phyloP scores from a whole-genome alignment of 768 basidiomycete species.

The Macrocybe gigantea region DNA sequence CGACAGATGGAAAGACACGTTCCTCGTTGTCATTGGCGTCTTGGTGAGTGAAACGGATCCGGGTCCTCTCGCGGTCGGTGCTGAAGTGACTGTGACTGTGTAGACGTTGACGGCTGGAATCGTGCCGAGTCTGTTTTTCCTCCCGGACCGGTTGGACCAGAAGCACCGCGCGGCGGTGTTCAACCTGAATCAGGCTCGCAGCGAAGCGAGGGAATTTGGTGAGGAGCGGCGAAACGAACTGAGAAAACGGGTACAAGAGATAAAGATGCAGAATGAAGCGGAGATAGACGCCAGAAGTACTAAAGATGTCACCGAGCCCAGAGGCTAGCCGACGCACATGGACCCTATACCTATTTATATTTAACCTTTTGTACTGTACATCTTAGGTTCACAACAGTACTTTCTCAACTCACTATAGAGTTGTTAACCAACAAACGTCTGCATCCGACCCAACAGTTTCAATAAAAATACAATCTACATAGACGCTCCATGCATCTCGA shows the following conservation, averaged over 20 bases:
- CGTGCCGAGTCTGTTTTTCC: slow-evolving; percentile 33
- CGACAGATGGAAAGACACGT: slow-evolving; percentile 45
- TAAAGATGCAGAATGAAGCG: slow-evolving; percentile 10
- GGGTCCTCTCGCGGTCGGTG: neutral
- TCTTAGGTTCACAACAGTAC: too few relatives aligned
- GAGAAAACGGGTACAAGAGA: slow-evolving; percentile 39
- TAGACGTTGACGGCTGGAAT: slow-evolving; percentile 42
- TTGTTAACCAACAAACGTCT: too few relatives aligned
- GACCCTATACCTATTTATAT: too few relatives aligned
- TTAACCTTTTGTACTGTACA: too few relatives aligned
- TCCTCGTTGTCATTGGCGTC: slow-evolving; percentile 43
- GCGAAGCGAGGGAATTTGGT: slow-evolving; percentile 51
- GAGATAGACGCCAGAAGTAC: neutral
- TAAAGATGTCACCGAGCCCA: too few relatives aligned
- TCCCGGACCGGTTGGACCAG: slow-evolving; percentile 30
- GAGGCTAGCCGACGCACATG: too few relatives aligned
- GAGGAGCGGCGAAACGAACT: slow-evolving; percentile 47
- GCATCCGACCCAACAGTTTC: too few relatives aligned
- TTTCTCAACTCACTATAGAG: too few relatives aligned
- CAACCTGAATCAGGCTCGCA: slow-evolving; percentile 54
- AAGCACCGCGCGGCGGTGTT: slow-evolving; percentile 45
- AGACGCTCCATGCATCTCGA: too few relatives aligned
- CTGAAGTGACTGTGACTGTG: neutral
- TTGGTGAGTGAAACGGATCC: slow-evolving; percentile 27
- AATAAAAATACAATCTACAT: too few relatives aligned